Base-by-base conservation (phyloP, 1,284 basidiomycete genomes). In the Malassezia furfur region DNA sequence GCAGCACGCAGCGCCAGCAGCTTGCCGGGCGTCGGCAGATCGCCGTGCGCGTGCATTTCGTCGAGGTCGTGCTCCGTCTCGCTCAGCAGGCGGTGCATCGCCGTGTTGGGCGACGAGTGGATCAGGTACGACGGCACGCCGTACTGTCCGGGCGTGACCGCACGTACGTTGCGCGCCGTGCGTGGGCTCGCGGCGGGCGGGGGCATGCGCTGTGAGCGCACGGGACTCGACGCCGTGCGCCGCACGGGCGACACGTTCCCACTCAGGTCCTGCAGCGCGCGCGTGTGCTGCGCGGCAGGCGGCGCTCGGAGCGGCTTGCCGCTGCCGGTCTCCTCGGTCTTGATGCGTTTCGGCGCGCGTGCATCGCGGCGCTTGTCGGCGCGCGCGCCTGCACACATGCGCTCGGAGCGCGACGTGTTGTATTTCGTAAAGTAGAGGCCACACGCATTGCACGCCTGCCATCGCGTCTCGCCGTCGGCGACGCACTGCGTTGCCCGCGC, bases 401-500 rank as follows among this genome's bases (percentile, higher is more conserved):
- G 62, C 31, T 66, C 63, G 5, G 65, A 64, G 10, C 67, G 62
- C 34, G 63, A 61, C 21, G 62, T 57, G 56, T 61, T 52, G 57
- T 63, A 67, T 49, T 69, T 69, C 45, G 60, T 56, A 43, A 59
- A 71, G 61, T 68, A 69, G 21, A 66, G 54, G n/a, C 68, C 67
- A 44, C 68, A 71, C n/a, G 67, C 59, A 39, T 71, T 71, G 60
- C 68, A 71, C 5, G 68, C 62, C n/a, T 65, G 62, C 64, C 67
- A 66, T 14, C 57, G 57, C 10, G 59, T 57, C 35, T 64, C 58
- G 43, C 54, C 59, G 38, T 67, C 60, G 4, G 66, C 59, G 47
- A 59, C 50, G 45, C 61, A 48, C 5, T 59, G 54, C 19, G 54
- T 38, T 1, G 19, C 32, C 28, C 31, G 30, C 7, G 41, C 15